These are phyloP conservation scores for Trypanosomatidae sp. DNA, from an alignment of 208 protist genomes.

Conservation along the genomic window DNA sequence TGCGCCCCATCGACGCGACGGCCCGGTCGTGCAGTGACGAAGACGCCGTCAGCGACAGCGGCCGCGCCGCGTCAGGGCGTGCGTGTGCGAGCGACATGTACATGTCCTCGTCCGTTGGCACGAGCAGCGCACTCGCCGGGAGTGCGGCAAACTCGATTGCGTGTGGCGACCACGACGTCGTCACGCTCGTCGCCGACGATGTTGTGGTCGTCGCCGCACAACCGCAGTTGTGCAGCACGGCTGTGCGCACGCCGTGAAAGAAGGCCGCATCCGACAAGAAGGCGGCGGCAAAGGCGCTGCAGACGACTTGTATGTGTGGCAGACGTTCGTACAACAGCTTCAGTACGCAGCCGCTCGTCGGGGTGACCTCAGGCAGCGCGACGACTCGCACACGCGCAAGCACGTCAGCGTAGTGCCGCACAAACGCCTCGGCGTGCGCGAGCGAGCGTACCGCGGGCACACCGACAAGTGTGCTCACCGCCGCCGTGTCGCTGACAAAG, in stretches of 20 bases:
- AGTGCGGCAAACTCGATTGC: too few relatives aligned
- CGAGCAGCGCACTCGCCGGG: too few relatives aligned
- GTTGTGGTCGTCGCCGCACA: too few relatives aligned
- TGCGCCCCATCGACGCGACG: too few relatives aligned
- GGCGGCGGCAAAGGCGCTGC: conserved; percentile 27
- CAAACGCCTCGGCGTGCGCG: conserved; percentile 23
- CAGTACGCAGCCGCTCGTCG: conserved; percentile 14
- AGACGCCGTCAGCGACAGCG: too few relatives aligned
- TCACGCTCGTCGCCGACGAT: too few relatives aligned
- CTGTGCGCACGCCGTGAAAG: conserved; percentile 32
- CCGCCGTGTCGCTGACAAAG: conserved; percentile 12
- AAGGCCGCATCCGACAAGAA: conserved; percentile 54
- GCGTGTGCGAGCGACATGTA: too few relatives aligned
- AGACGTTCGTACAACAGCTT: conserved; percentile 14
- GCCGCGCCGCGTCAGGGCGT: too few relatives aligned
- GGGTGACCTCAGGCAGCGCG: conserved; percentile 31
- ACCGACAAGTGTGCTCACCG: conserved; percentile 37
- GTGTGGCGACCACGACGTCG: too few relatives aligned
- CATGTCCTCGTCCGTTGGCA: too few relatives aligned
- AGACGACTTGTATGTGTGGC: conserved; percentile 29
- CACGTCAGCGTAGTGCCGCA: conserved; percentile 14
- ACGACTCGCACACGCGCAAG: conserved; percentile 30
- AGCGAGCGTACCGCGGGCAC: conserved; percentile 19
- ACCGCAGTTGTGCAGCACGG: conserved; percentile 17
- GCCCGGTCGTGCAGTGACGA: too few relatives aligned